These are phyloP conservation scores for Mucor velutinosus DNA, from an alignment of 371 early-diverging fungal genomes.

Conservation along the genomic window DNA sequence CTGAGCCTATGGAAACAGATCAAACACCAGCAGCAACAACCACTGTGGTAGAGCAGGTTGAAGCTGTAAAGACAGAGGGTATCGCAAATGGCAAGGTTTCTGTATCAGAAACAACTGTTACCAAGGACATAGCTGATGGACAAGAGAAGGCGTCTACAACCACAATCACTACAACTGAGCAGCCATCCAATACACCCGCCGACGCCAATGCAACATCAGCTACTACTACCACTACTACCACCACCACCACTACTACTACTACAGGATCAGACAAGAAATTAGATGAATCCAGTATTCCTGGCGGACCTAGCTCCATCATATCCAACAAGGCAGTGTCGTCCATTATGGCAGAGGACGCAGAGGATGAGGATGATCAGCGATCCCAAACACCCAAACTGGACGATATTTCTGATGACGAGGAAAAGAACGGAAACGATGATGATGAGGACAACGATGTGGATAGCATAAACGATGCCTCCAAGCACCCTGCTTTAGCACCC, in stretches of 20 bases:
- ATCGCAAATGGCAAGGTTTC: not conserved
- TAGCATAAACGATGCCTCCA: conserved; percentile 42
- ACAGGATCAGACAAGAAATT: not conserved
- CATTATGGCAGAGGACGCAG: conserved; percentile 15
- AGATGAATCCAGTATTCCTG: conserved; percentile 14
- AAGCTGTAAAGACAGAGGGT: not conserved
- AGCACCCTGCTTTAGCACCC: conserved; percentile 47
- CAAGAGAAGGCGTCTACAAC: not conserved
- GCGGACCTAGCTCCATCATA: conserved; percentile 18
- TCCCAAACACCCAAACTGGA: conserved; percentile 49
- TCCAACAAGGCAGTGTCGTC: conserved; percentile 16
- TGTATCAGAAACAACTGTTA: not conserved
- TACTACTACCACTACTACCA: not conserved
- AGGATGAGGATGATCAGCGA: conserved; percentile 34
- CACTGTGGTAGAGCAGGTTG: not conserved
- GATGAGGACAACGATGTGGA: conserved; percentile 35
- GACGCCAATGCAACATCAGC: not conserved
- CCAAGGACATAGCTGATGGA: not conserved
- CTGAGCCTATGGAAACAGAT: conserved; percentile 18
- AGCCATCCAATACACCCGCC: not conserved
- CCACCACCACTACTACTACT: not conserved
- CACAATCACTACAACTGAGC: not conserved
- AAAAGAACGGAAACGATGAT: conserved; percentile 28
- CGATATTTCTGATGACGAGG: conserved; percentile 48
- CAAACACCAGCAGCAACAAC: not conserved